Percentiles rank a stretch among this genome's conserved stretches.
These are phyloP conservation scores for Dryas alaskensis DNA, from an alignment of 306 rosid species.

Conservation along the genomic window DNA sequence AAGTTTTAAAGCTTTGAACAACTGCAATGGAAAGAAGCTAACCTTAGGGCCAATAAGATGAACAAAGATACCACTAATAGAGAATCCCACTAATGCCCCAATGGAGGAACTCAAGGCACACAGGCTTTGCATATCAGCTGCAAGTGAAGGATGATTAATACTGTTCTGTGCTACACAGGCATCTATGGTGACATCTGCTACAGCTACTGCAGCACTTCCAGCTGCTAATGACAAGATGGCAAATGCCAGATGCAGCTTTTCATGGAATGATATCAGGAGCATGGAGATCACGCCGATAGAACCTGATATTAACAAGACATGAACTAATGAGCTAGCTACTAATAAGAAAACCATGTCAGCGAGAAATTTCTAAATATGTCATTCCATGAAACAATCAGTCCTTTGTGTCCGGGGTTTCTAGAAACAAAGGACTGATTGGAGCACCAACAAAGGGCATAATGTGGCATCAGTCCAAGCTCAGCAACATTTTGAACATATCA, in stretches of 20 bases:
- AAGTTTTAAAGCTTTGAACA: constrained; percentile 1
- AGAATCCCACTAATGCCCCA: constrained; percentile 84
- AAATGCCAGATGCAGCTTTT: constrained; percentile 64
- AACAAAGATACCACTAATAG: constrained; percentile 77
- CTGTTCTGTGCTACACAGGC: constrained; percentile 98
- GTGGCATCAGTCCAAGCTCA: no score
- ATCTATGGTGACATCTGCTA: constrained; percentile 95
- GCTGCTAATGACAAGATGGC: constrained; percentile 70
- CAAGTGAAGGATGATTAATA: constrained; percentile 64
- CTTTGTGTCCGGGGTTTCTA: no score
- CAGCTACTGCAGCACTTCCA: constrained; percentile 80
- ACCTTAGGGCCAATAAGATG: constrained; percentile 91
- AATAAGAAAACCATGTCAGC: constrained; percentile 19
- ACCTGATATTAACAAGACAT: constrained; percentile 44
- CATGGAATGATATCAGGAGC: constrained; percentile 63
- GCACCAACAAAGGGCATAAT: no score
- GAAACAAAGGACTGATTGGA: no score
- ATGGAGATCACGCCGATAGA: constrained; percentile 54
- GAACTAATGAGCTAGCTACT: background rate
- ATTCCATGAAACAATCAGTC: no score
- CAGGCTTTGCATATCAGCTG: constrained; percentile 93
- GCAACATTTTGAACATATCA: no score
- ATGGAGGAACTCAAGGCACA: constrained; percentile 82
- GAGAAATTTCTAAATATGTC: background rate
- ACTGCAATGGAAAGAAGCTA: constrained; percentile 27